Conservation (phyloP, 345 rosid genomes). For the Eucalyptus erythrocorys region DNA sequence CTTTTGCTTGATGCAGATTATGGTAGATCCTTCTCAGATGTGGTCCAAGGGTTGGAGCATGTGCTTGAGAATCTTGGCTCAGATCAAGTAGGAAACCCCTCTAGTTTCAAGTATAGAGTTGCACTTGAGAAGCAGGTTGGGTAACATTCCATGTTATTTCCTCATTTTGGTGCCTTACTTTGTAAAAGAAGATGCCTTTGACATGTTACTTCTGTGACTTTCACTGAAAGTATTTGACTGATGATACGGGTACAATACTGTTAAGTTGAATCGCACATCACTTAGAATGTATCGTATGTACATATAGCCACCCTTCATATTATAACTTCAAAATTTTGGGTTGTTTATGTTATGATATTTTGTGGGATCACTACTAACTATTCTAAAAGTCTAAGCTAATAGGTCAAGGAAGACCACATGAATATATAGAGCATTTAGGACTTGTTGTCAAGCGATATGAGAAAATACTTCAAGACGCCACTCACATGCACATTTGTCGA, state of each 20-base stretch:
- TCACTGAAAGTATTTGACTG: neutral
- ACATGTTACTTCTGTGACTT: neutral
- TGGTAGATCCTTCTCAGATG: constrained; percentile 77
- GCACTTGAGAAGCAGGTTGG: constrained; percentile 83
- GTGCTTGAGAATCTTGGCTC: constrained; percentile 60
- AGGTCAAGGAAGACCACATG: no score
- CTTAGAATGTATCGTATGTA: neutral
- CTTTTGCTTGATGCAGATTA: constrained; percentile 40
- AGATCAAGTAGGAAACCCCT: constrained; percentile 43
- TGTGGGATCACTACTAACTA: no score
- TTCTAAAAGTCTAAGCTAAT: no score
- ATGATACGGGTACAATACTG: neutral
- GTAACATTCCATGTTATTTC: neutral
- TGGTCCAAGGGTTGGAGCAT: constrained; percentile 76
- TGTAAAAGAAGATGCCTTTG: neutral
- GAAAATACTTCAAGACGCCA: no score
- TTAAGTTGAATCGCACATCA: neutral
- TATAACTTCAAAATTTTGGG: neutral
- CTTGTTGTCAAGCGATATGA: no score
- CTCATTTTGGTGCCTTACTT: neutral
- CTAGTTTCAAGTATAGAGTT: constrained; percentile 68
- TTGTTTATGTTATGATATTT: neutral
- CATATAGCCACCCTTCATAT: neutral
- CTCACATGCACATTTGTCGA: no score
- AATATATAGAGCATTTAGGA: no score